phyloP scores from a whole-genome alignment of 805 yeast genomes.

The Candida sithepensis region DNA sequence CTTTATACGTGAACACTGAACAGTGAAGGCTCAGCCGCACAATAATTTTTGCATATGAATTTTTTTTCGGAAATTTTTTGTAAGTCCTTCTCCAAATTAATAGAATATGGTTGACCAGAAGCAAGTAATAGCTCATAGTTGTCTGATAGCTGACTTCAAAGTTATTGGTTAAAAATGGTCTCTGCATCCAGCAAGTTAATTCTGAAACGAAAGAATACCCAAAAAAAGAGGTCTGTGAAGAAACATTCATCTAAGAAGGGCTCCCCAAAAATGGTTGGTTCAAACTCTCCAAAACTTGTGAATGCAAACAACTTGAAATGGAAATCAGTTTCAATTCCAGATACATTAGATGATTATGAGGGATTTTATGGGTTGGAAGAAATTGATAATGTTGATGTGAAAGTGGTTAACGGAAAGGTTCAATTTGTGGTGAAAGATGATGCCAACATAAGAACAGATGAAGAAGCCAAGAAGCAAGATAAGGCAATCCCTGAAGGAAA shows the following conservation, averaged over 20 bases:
- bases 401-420: constrained; percentile 64
- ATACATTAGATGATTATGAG: constrained; percentile 79
- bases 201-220: constrained; percentile 13
- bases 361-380: constrained; percentile 94
- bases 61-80: no score
- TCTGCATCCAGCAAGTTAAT: constrained; percentile 13
- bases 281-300: constrained; percentile 29
- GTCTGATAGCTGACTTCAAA: no score
- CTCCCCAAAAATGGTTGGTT: background rate
- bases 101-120: no score
- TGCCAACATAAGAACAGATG: constrained; percentile 19
- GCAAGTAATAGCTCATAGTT: no score
- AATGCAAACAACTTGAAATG: constrained; percentile 57
- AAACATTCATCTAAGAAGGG: constrained; percentile 3
- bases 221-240: constrained; percentile 5
- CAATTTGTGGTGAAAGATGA: constrained; percentile 48
- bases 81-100: no score
- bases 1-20: no score
- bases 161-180: no score
- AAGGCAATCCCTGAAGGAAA: constrained; percentile 20
- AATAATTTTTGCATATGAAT: no score
- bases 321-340: constrained; percentile 82
- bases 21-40: no score
- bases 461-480: constrained; percentile 7
- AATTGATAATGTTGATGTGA: constrained; percentile 86